Percentiles rank a stretch among this genome's conserved stretches.
These are phyloP conservation scores for Hippophae gyantsensis DNA, from an alignment of 306 rosid species.

Conservation along the genomic window DNA sequence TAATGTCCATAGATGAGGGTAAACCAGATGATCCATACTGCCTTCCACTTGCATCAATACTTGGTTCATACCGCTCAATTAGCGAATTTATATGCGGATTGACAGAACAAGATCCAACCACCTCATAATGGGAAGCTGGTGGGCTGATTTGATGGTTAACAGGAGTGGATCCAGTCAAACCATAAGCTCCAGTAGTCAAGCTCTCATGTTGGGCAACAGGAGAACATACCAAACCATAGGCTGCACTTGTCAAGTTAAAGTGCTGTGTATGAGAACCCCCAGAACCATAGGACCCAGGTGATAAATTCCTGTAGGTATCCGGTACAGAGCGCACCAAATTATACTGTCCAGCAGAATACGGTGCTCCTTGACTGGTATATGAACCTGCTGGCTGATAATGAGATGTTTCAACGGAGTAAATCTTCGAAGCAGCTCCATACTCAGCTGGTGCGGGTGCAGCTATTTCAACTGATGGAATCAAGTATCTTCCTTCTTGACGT, in stretches of 20 bases:
- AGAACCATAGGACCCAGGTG: conserved; percentile 10
- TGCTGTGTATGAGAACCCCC: conserved; percentile 5
- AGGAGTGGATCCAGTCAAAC: too few relatives aligned
- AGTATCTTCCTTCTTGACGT: conserved; percentile 16
- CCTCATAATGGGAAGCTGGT: conserved; percentile 3
- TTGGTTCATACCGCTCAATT: conserved; percentile 9
- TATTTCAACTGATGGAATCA: conserved; percentile 2
- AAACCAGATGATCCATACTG: conserved; percentile 18
- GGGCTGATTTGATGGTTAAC: not conserved
- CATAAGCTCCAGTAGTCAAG: too few relatives aligned
- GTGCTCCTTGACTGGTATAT: conserved; percentile 19
- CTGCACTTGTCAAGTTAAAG: not conserved
- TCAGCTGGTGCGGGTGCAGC: conserved; percentile 8
- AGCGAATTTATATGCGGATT: conserved; percentile 1
- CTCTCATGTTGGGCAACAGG: too few relatives aligned
- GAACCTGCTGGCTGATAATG: conserved; percentile 19
- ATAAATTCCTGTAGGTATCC: conserved; percentile 3
- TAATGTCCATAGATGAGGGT: not conserved
- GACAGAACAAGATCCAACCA: not conserved
- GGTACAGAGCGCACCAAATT: conserved; percentile 13
- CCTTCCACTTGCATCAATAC: conserved; percentile 16
- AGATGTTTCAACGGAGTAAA: conserved; percentile 17
- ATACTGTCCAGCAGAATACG: conserved; percentile 17
- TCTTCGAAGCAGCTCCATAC: conserved; percentile 6
- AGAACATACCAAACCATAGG: conserved; percentile 1